Evolutionary conservation across 2,329 filamentous ascomycete genomes (phyloP), one percentile per base, ranked within the genome.

Genomic region (Claviceps paspali): DNA sequence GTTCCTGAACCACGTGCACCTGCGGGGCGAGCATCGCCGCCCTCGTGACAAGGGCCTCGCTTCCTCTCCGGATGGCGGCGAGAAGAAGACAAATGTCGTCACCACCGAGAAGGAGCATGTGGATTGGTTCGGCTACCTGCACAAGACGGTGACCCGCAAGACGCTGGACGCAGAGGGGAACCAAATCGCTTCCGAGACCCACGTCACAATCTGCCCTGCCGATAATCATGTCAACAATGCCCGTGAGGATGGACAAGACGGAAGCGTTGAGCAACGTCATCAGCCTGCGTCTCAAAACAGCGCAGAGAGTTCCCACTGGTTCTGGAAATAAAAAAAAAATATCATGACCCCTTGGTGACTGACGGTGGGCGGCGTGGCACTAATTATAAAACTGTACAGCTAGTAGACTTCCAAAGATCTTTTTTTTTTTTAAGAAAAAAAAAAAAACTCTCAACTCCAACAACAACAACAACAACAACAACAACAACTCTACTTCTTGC

Each of bases 111-210:
- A 63, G 4, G 61, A 67, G 41, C 56, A 61, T 35, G 54, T 63
- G 4, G 64, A 68, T 45, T 45, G 49, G 6, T 57, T 56, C 35
- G 65, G 64, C 23, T 61, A 64, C 43, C 45, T 57, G 10, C 63
- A 65, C 40, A 56, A 53, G 36, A 64, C 59, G 44, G 55, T 55
- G 7, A 60, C 57, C 6, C 53, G 59, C 19, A 60, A 54, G 41
- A 60, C 50, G 6, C 47, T 63, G 7, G 60, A 67, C 28, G 51
- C 52, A 15, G 47, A 64, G 6, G 65, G 64, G 31, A 53, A 56
- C 10, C 56, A 64, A 39, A 49, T 67, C 12, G 53, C 58, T 24
- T 55, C 49, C 6, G 51, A 59, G 43, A 62, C 59, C 1, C 49
- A 52, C 40, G 54, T 57, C 33, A 52, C 49, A 4, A 47, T 58